These are phyloP conservation scores for Monilinia fructigena DNA, from an alignment of 2,329 filamentous ascomycete genomes.

Conservation along the genomic window DNA sequence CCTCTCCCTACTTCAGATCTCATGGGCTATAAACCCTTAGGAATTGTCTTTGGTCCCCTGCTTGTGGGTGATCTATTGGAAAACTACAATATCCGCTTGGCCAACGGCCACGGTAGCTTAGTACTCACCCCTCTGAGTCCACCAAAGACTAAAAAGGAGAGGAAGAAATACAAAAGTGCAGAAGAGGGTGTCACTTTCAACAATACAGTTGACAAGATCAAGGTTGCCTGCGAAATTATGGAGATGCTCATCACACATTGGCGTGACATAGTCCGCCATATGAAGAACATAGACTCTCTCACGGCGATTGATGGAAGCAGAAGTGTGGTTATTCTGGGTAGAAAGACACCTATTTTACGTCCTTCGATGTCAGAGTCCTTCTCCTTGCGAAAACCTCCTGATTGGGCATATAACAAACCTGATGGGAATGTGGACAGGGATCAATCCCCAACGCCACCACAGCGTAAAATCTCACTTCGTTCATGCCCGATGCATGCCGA, in stretches of 20 bases:
- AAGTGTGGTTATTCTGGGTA: constrained; percentile 26
- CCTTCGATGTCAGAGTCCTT: constrained; percentile 47
- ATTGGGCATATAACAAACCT: constrained; percentile 39
- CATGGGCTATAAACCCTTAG: constrained; percentile 63
- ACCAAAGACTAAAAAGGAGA: constrained; percentile 47
- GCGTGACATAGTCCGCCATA: constrained; percentile 61
- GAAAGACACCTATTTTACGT: constrained; percentile 36
- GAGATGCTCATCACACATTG: constrained; percentile 67
- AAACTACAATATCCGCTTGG: constrained; percentile 45
- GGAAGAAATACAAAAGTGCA: constrained; percentile 37
- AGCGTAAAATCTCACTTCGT: constrained; percentile 36
- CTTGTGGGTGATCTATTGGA: constrained; percentile 58
- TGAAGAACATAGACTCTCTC: constrained; percentile 47
- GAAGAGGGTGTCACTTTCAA: constrained; percentile 32
- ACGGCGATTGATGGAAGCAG: constrained; percentile 25
- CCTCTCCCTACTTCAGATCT: constrained; percentile 56
- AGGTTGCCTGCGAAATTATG: constrained; percentile 57
- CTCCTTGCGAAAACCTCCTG: constrained; percentile 42
- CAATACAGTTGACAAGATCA: constrained; percentile 52
- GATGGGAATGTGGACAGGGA: constrained; percentile 32
- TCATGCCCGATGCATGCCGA: neutral
- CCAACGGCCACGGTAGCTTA: constrained; percentile 34
- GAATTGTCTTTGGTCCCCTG: constrained; percentile 64
- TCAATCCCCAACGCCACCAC: constrained; percentile 42
- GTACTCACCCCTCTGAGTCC: constrained; percentile 39